These are phyloP conservation scores for Debaryomyces psychrophilus DNA, from an alignment of 1,139 yeast genomes.

Conservation along the genomic window DNA sequence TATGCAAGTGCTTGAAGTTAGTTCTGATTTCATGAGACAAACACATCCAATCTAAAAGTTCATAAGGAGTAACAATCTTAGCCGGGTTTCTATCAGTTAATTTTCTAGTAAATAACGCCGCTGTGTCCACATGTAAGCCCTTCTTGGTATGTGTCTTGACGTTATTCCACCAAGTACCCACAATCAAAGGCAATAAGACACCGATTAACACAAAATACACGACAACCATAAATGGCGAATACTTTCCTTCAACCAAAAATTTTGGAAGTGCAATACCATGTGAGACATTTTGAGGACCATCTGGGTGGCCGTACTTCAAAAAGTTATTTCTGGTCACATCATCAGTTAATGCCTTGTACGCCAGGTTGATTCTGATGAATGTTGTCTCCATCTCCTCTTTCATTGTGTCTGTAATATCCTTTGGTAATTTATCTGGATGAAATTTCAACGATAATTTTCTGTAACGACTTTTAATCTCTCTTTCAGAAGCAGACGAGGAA, in stretches of 20 bases:
- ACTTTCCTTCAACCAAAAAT: conserved; percentile 83
- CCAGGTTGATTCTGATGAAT: conserved; percentile 83
- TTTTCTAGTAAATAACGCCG: conserved; percentile 66
- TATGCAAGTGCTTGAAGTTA: conserved; percentile 40
- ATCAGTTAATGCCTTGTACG: conserved; percentile 94
- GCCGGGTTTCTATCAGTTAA: conserved; percentile 79
- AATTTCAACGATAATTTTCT: conserved; percentile 82
- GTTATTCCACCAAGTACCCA: conserved; percentile 87
- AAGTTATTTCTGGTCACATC: conserved; percentile 82
- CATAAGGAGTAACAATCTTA: conserved; percentile 61
- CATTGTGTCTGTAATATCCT: conserved; percentile 65
- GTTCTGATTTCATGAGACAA: conserved; percentile 63
- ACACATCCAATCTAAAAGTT: conserved; percentile 64
- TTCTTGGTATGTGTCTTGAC: conserved; percentile 80
- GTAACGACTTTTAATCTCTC: conserved; percentile 79
- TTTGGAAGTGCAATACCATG: conserved; percentile 97
- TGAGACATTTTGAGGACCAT: conserved; percentile 92
- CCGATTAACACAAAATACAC: conserved; percentile 76
- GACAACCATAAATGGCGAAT: conserved; percentile 66
- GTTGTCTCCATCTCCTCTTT: conserved; percentile 66
- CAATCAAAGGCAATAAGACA: conserved; percentile 73
- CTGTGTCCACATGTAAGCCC: conserved; percentile 83
- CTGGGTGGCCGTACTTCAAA: conserved; percentile 92
- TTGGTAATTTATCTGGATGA: conserved; percentile 91
- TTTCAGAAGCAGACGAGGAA: conserved; percentile 66